phyloP scores from a whole-genome alignment of 2,329 filamentous ascomycete genomes.

The Aplosporella prunicola region DNA sequence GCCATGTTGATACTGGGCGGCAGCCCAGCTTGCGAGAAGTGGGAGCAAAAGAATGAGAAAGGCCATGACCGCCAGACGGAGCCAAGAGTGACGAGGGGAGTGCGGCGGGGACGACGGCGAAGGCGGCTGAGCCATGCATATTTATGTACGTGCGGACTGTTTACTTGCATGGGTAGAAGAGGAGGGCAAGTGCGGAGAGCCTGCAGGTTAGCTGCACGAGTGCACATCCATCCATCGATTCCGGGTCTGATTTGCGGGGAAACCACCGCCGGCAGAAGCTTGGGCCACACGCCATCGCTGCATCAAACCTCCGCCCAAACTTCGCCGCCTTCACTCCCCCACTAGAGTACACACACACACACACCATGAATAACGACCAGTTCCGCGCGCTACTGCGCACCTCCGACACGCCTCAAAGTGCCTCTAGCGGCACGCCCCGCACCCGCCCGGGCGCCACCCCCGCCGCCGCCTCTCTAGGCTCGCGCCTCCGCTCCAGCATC shows the following conservation, averaged over 20 bases:
- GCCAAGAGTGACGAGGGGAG: neutral
- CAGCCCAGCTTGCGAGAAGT: slow-evolving; percentile 6
- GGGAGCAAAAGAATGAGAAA: slow-evolving; percentile 4
- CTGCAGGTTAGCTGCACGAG: neutral
- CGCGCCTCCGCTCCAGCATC: slow-evolving; percentile 68
- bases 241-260: slow-evolving; percentile 8
- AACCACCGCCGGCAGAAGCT: too few species aligned
- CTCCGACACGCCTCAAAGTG: slow-evolving; percentile 29
- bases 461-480: slow-evolving; percentile 54
- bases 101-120: neutral
- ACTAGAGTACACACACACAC: too few species aligned
- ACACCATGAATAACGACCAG: slow-evolving; percentile 87
- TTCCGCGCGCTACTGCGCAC: slow-evolving; percentile 69
- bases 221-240: slow-evolving; percentile 1
- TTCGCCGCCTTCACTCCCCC: slow-evolving; percentile 4
- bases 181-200: too few species aligned
- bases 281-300: too few species aligned
- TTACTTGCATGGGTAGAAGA: neutral
- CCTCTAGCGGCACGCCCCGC: slow-evolving; percentile 12
- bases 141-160: slow-evolving; percentile 1
- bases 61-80: neutral
- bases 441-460: slow-evolving; percentile 19
- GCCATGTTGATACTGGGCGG: slow-evolving; percentile 7
- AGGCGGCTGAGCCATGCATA: neutral
- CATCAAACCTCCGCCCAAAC: too few species aligned